phyloP scores from a whole-genome alignment of 179 eudicot species.

The Silene noctiflora region DNA sequence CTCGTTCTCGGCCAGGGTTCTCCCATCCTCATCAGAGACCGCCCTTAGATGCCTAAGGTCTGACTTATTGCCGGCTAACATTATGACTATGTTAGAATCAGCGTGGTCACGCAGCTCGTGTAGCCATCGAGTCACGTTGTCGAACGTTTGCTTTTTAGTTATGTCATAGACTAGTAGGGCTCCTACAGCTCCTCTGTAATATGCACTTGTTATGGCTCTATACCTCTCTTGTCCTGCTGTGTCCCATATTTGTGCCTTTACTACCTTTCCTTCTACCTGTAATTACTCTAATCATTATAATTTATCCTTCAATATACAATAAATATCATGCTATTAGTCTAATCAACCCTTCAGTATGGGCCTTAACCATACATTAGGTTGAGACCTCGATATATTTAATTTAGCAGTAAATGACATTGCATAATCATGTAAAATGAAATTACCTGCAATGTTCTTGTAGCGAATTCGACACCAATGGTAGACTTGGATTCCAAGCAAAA shows the following conservation, averaged over 20 bases:
- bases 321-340: too few relatives aligned
- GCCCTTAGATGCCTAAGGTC: conserved; percentile 33
- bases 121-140: conserved; percentile 30
- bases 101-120: conserved; percentile 35
- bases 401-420: too few relatives aligned
- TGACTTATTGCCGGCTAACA: conserved; percentile 32
- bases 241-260: conserved; percentile 40
- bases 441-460: conserved; percentile 35
- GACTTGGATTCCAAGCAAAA: conserved; percentile 38
- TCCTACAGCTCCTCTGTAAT: conserved; percentile 38
- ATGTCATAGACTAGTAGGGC: conserved; percentile 33
- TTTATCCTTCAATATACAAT: neutral
- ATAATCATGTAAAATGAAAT: neutral
- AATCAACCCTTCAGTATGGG: too few relatives aligned
- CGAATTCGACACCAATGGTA: conserved; percentile 36
- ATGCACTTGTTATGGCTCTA: conserved; percentile 40
- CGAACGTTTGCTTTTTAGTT: conserved; percentile 32
- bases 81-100: conserved; percentile 31
- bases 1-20: conserved; percentile 18
- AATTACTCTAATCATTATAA: neutral
- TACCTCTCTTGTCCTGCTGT: conserved; percentile 41
- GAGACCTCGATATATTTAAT: too few relatives aligned
- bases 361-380: too few relatives aligned
- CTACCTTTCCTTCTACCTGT: conserved; percentile 35
- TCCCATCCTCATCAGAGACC: conserved; percentile 21